Conservation (phyloP, 2,329 filamentous ascomycete genomes). For the Boeremia lycopersici region DNA sequence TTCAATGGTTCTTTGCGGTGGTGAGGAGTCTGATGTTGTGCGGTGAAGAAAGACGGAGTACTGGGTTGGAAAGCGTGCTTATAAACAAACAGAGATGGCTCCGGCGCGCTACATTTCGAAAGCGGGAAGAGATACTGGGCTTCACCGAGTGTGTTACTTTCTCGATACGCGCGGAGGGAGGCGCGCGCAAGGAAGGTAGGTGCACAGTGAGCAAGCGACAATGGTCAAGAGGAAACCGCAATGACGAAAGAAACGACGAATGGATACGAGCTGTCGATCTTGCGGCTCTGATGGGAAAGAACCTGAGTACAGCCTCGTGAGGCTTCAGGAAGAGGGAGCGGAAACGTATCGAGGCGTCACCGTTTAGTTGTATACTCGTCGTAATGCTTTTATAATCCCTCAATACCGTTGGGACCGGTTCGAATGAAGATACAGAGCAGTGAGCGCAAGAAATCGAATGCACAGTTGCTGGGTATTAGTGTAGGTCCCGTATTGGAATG, state of each 20-base stretch:
- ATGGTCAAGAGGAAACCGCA: too few relatives aligned
- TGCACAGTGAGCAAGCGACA: neutral
- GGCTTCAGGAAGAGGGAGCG: too few relatives aligned
- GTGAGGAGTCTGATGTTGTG: neutral
- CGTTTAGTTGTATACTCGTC: too few relatives aligned
- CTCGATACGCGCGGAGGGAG: neutral
- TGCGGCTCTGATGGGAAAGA: neutral
- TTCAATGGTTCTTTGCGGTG: neutral
- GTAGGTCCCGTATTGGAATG: too few relatives aligned
- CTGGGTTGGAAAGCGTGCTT: neutral
- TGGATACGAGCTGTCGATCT: neutral
- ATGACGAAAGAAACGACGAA: neutral
- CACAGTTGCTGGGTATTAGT: too few relatives aligned
- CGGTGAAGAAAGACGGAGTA: constrained; percentile 19
- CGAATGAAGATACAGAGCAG: too few relatives aligned
- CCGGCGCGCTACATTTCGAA: neutral
- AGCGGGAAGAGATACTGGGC: neutral
- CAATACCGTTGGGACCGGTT: too few relatives aligned
- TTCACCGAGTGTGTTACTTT: neutral
- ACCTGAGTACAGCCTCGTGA: too few relatives aligned
- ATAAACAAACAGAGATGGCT: constrained; percentile 8
- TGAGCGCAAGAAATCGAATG: too few relatives aligned
- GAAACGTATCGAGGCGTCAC: too few relatives aligned
- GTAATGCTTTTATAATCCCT: too few relatives aligned
- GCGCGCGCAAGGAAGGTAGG: neutral